A percentile compares a stretch with the other conserved stretches of the same genome.
Evolutionary conservation across 768 basidiomycete genomes (phyloP).

Genomic region (Inosperma sp.): DNA sequence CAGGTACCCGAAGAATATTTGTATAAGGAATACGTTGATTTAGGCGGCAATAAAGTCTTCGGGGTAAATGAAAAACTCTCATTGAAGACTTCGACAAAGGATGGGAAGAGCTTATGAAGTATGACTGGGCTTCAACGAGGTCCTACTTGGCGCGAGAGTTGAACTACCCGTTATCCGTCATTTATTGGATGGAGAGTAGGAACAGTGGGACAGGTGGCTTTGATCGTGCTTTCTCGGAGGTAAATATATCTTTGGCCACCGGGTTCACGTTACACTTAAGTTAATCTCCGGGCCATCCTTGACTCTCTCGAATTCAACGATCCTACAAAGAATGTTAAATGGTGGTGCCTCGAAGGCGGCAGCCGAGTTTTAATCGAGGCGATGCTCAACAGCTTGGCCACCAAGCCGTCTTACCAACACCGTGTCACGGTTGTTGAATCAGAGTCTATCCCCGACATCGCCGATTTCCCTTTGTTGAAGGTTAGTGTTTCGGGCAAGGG

Average conservation of each 20-base stretch:
- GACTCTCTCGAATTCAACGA: constrained; percentile 15
- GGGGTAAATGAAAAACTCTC: constrained; percentile 15
- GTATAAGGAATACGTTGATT: constrained; percentile 6
- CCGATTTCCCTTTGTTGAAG: constrained; percentile 7
- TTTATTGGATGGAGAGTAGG: constrained; percentile 15
- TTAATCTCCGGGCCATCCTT: constrained; percentile 10
- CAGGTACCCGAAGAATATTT: constrained; percentile 11
- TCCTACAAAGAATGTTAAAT: constrained; percentile 11
- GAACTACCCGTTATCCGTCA: constrained; percentile 10
- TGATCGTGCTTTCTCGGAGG: constrained; percentile 10
- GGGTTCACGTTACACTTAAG: background rate
- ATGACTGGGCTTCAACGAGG: constrained; percentile 20
- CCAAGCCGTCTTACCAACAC: constrained; percentile 6
- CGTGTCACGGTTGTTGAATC: constrained; percentile 12
- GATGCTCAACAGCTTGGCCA: constrained; percentile 1
- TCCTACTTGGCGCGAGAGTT: constrained; percentile 16
- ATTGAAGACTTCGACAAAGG: constrained; percentile 16
- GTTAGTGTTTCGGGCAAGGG: constrained; percentile 8
- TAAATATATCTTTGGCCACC: background rate
- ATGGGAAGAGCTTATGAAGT: constrained; percentile 22
- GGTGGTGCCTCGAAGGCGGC: constrained; percentile 18
- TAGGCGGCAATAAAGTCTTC: constrained; percentile 6
- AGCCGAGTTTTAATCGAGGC: constrained; percentile 5
- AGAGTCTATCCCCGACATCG: background rate
- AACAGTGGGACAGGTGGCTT: constrained; percentile 14